Evolutionary conservation across 768 basidiomycete species (phyloP), one percentile per base, ranked within the genome.

Genomic region (Tephrocybe sp.): DNA sequence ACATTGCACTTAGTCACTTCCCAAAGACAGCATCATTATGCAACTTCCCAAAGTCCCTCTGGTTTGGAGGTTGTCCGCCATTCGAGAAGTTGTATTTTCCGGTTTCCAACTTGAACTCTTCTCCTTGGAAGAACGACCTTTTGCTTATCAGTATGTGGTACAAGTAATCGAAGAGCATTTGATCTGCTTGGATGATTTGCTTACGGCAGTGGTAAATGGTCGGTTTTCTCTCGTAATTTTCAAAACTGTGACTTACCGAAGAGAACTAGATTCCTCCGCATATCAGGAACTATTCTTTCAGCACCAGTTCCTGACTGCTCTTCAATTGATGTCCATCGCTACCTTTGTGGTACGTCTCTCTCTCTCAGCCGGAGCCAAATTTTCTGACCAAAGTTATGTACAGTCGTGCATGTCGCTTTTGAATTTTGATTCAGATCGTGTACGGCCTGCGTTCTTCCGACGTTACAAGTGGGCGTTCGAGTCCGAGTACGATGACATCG

Each of bases 401-500:
- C 19, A 87, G 83, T 69, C 79, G 9, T 77, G 77, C 3, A 63
- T 79, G 45, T 73, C 74, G 15, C 60, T 73, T 12, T 64, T 79
- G 16, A 74, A 74, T 2, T 69, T 76, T 11, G 70, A 79, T 16
- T 76, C 75, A 72, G 69, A 72, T 41, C 78, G 77, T 16, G 74
- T 78, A 55, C 67, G 74, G 19, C 74, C 82, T 35, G 85, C 82
- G 57, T 83, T 85, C 59, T 62, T 73, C 31, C 75, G 83, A 12
- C 77, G 89, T 28, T 89, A 89, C 58, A 92, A 92, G 60, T 92
- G 89, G 89, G 83, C 87, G 0, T 89, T 84, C 54, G 63, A 70
- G 19, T 66, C 75, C 0, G 79, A 80, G 41, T 88, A 88, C 55
- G 78, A 81, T 5, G 67, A 70, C n/a, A 69, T 78, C 9, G 64